A percentile compares a stretch with the other conserved stretches of the same genome.
phyloP scores from a whole-genome alignment of 2,329 filamentous ascomycete genomes.

The Sporothrix euskadiensis region DNA sequence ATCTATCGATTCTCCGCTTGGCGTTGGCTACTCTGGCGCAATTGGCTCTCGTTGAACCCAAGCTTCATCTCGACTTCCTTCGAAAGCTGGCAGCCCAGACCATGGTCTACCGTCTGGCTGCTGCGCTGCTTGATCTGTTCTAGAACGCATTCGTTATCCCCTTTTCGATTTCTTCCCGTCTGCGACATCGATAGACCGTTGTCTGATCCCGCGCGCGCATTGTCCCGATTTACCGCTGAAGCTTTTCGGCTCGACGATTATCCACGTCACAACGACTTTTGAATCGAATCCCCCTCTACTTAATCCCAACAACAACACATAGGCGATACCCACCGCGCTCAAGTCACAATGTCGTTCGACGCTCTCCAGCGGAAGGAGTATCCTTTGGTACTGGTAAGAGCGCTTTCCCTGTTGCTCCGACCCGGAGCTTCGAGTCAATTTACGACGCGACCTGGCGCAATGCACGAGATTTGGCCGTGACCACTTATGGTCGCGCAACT shows the following conservation, averaged over 20 bases:
- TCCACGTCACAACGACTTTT: not conserved
- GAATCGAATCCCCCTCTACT: not conserved
- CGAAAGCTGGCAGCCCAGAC: conserved; percentile 3
- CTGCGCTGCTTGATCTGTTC: conserved; percentile 8
- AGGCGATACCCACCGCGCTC: not conserved
- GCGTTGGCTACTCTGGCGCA: not conserved
- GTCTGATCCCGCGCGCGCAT: not conserved
- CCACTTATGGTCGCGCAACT: not conserved
- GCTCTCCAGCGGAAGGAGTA: conserved; percentile 85
- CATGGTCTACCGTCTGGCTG: conserved; percentile 29
- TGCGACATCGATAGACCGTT: not conserved
- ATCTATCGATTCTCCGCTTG: not conserved
- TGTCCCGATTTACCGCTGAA: not conserved
- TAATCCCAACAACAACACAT: not conserved
- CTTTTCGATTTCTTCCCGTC: too few relatives aligned
- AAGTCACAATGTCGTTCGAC: conserved; percentile 54
- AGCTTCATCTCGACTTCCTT: not conserved
- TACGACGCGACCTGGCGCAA: not conserved
- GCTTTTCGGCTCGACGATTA: not conserved
- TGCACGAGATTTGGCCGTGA: not conserved
- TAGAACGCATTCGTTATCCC: conserved; percentile 1
- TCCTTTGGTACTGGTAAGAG: conserved; percentile 82
- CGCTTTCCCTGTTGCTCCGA: conserved; percentile 23
- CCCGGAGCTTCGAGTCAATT: not conserved
- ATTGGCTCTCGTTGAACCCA: not conserved